Conservation (phyloP, 2,329 filamentous ascomycete genomes). For the Thelonectria discophora region DNA sequence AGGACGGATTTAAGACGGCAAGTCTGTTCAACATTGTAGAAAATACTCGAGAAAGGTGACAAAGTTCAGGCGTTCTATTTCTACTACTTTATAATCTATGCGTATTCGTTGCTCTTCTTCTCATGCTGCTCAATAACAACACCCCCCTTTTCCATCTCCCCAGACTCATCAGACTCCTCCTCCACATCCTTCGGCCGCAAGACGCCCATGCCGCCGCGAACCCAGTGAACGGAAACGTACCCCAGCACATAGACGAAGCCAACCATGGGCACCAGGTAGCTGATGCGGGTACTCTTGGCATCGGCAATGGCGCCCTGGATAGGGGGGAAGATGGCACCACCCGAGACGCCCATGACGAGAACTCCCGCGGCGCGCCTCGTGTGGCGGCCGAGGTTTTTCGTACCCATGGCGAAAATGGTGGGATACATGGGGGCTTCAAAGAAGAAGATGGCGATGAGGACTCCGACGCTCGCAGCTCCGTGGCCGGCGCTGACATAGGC, state of each 20-base stretch:
- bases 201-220: slow-evolving; percentile 31
- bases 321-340: slow-evolving; percentile 63
- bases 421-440: slow-evolving; percentile 85
- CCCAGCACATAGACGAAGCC: slow-evolving; percentile 40
- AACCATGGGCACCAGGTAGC: slow-evolving; percentile 36
- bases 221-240: slow-evolving; percentile 33
- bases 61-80: too few species aligned
- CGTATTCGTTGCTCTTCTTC: slow-evolving; percentile 32
- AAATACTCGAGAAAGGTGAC: too few species aligned
- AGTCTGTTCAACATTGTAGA: too few species aligned
- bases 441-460: slow-evolving; percentile 77
- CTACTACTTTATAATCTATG: slow-evolving; percentile 4
- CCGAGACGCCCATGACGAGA: slow-evolving; percentile 73
- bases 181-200: slow-evolving; percentile 23
- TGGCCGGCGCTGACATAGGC: slow-evolving; percentile 55
- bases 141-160: slow-evolving; percentile 23
- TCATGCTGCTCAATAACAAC: slow-evolving; percentile 32
- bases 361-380: slow-evolving; percentile 80
- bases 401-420: slow-evolving; percentile 80
- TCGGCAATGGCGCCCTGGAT: slow-evolving; percentile 36
- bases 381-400: slow-evolving; percentile 77
- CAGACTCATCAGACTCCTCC: slow-evolving; percentile 4
- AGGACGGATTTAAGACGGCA: too few species aligned
- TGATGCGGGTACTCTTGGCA: slow-evolving; percentile 35
- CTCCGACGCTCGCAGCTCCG: slow-evolving; percentile 60